phyloP scores from a whole-genome alignment of 2,329 filamentous ascomycete genomes.

The Epichloe scottii region DNA sequence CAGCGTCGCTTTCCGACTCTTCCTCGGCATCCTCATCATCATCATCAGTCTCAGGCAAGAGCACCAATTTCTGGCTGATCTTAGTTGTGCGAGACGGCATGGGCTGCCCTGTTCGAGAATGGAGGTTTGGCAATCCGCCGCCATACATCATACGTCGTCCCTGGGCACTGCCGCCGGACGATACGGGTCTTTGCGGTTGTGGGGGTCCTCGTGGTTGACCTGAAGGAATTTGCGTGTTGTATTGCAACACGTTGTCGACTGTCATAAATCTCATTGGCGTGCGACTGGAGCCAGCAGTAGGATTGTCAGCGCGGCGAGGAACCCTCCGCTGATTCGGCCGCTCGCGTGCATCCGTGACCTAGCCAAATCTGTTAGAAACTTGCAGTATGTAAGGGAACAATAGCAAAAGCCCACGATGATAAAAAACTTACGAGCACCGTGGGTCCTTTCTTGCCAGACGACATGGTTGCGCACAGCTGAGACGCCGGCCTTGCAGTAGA shows the following conservation, averaged over 20 bases:
- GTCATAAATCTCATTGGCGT: slow-evolving; percentile 62
- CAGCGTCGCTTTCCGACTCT: slow-evolving; percentile 35
- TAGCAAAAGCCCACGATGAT: neutral
- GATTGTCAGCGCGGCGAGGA: slow-evolving; percentile 22
- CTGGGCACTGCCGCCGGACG: slow-evolving; percentile 7
- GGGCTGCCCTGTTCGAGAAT: slow-evolving; percentile 37
- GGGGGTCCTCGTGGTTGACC: slow-evolving; percentile 73
- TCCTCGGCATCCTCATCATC: slow-evolving; percentile 46
- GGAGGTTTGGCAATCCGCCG: slow-evolving; percentile 28
- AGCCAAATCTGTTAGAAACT: slow-evolving; percentile 7
- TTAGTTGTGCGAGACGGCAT: slow-evolving; percentile 83
- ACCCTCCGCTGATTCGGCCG: slow-evolving; percentile 19
- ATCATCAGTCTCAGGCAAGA: slow-evolving; percentile 69
- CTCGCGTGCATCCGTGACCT: slow-evolving; percentile 28
- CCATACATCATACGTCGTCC: slow-evolving; percentile 17
- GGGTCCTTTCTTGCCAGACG: slow-evolving; percentile 41
- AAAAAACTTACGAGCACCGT: slow-evolving; percentile 41
- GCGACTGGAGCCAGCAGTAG: slow-evolving; percentile 17
- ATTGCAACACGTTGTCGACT: slow-evolving; percentile 90
- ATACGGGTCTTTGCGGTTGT: slow-evolving; percentile 24
- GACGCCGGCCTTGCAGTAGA: neutral
- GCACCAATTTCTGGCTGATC: slow-evolving; percentile 90
- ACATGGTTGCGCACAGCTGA: slow-evolving; percentile 18
- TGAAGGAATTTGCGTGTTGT: slow-evolving; percentile 88
- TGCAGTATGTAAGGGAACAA: neutral